These are phyloP conservation scores for Mortierella sp. DNA, from an alignment of 371 early-diverging fungal species.

Conservation along the genomic window DNA sequence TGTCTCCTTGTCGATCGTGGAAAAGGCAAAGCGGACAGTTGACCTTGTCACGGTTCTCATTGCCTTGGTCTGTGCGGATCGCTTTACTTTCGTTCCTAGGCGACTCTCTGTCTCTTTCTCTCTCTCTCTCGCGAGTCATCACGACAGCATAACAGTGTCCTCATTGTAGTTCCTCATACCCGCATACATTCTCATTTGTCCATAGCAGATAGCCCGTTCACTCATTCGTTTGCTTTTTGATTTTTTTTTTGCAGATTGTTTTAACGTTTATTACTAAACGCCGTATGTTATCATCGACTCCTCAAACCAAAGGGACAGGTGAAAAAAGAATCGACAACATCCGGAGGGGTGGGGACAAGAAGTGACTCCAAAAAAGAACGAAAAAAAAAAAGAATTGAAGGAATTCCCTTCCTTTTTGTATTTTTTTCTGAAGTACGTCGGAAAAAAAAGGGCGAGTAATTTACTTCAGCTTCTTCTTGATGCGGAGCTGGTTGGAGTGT, in stretches of 20 bases:
- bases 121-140: too few species aligned
- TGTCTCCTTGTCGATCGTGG: too few species aligned
- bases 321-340: background rate
- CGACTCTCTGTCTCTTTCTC: too few species aligned
- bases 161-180: too few species aligned
- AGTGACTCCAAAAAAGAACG: background rate
- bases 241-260: slow-evolving; percentile 12
- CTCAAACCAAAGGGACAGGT: slow-evolving; percentile 8
- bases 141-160: too few species aligned
- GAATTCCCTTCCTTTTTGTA: background rate
- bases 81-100: too few species aligned
- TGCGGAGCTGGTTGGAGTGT: slow-evolving; percentile 99
- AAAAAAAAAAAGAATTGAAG: background rate
- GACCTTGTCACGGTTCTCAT: too few species aligned
- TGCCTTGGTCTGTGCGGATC: background rate
- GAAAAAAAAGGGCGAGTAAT: slow-evolving; percentile 19
- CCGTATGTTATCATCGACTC: slow-evolving; percentile 13
- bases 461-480: slow-evolving; percentile 92
- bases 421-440: background rate
- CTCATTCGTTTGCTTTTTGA: background rate
- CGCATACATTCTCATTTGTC: too few species aligned
- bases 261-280: slow-evolving; percentile 11
- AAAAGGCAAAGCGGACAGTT: too few species aligned
- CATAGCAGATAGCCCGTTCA: background rate
- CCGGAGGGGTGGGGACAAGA: background rate